Conservation (phyloP, 2,329 filamentous ascomycete genomes). For the Aspergillus sp. region DNA sequence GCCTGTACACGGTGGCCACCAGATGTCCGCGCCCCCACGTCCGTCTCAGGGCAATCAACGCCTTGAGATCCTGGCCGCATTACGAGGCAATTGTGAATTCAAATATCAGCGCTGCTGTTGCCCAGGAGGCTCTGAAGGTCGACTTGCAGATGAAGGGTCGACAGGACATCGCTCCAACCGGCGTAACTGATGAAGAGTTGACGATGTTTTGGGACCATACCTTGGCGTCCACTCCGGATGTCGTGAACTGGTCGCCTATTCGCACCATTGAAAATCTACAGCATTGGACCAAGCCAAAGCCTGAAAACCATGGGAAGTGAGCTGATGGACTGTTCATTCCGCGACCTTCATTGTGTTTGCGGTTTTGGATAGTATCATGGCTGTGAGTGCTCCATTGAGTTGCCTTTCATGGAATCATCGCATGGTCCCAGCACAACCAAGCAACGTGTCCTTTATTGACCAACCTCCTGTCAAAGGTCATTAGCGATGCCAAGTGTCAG, state of each 20-base stretch:
- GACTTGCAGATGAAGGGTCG: not conserved
- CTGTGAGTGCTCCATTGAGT: no score
- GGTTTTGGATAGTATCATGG: no score
- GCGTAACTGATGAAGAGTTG: not conserved
- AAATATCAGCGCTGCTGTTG: not conserved
- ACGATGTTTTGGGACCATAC: not conserved
- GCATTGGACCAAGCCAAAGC: no score
- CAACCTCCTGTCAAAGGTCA: no score
- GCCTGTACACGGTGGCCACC: not conserved
- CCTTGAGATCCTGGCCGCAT: slow-evolving; percentile 5
- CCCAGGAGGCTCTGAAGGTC: not conserved
- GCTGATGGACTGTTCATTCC: no score
- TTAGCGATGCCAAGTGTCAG: no score
- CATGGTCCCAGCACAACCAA: no score
- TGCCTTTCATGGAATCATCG: no score
- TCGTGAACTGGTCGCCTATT: not conserved
- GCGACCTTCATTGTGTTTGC: no score
- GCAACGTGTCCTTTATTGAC: no score
- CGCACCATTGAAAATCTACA: not conserved
- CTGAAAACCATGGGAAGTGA: no score
- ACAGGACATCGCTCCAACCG: not conserved
- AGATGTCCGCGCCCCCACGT: not conserved
- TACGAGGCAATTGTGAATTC: not conserved
- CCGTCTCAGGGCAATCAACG: not conserved
- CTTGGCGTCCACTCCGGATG: not conserved